Percentiles rank a stretch among this genome's conserved stretches.
phyloP scores from a whole-genome alignment of 257 asterid species.

The Capsicum pubescens region DNA sequence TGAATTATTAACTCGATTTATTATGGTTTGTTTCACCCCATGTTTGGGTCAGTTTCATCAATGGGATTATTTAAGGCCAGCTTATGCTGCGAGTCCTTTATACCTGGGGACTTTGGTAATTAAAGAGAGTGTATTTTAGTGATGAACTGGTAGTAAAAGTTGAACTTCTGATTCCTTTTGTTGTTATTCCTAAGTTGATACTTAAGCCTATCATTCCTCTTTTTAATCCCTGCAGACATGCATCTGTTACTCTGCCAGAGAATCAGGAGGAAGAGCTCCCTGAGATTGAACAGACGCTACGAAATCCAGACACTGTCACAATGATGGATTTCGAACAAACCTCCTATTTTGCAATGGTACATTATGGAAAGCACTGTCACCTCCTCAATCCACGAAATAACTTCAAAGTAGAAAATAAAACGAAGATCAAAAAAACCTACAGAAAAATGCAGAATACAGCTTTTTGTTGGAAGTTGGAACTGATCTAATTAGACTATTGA shows the following conservation, averaged over 20 bases:
- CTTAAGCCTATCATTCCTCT: slow-evolving; percentile 8
- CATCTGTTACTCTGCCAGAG: slow-evolving; percentile 65
- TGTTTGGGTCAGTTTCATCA: slow-evolving; percentile 12
- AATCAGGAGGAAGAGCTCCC: slow-evolving; percentile 60
- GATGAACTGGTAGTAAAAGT: slow-evolving; percentile 3
- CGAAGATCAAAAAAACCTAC: no score
- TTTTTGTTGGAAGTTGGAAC: no score
- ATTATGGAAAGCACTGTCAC: neutral
- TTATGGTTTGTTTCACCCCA: neutral
- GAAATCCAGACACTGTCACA: slow-evolving; percentile 48
- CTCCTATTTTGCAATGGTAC: slow-evolving; percentile 70
- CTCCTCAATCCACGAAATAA: slow-evolving; percentile 7
- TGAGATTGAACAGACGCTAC: slow-evolving; percentile 60
- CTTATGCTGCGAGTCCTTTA: neutral
- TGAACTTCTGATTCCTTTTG: neutral
- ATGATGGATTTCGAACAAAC: slow-evolving; percentile 68
- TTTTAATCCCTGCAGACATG: slow-evolving; percentile 49
- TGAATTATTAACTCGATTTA: slow-evolving; percentile 17
- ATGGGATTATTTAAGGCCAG: neutral
- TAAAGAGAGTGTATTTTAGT: neutral
- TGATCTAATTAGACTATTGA: no score
- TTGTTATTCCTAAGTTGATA: neutral
- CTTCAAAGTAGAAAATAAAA: neutral
- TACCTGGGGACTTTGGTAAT: neutral
- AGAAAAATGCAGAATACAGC: no score